Conservation (phyloP, 2,329 filamentous ascomycete genomes). For the Arthrinium phaeospermum region DNA sequence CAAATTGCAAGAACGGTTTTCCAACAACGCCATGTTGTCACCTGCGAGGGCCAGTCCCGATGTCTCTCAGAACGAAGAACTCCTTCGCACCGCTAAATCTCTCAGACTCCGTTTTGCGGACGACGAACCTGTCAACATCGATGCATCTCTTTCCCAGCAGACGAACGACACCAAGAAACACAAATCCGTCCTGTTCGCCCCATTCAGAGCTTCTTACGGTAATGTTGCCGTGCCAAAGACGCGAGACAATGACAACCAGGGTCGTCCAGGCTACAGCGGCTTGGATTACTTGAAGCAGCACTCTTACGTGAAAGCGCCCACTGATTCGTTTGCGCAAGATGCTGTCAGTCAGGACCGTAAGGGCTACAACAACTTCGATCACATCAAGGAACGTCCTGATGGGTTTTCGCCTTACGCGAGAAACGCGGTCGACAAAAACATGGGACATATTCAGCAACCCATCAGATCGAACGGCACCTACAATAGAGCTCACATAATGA, state of each 20-base stretch:
- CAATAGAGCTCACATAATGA: neutral
- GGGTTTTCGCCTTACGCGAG: neutral
- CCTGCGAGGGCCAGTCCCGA: neutral
- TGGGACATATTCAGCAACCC: neutral
- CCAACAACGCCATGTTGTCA: neutral
- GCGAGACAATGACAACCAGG: neutral
- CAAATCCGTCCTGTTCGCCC: conserved; percentile 27
- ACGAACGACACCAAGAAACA: conserved; percentile 26
- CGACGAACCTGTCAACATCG: conserved; percentile 25
- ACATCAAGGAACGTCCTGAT: neutral
- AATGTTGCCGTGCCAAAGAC: neutral
- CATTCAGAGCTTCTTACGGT: conserved; percentile 23
- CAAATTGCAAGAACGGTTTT: neutral
- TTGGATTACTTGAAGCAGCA: neutral
- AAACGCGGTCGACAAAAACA: neutral
- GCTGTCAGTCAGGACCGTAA: neutral
- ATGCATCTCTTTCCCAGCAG: conserved; percentile 18
- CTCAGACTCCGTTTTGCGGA: conserved; percentile 27
- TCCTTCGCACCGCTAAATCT: conserved; percentile 20
- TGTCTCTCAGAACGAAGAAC: neutral
- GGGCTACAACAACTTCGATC: neutral
- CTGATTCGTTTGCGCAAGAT: neutral
- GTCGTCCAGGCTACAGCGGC: neutral
- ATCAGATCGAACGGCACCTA: neutral
- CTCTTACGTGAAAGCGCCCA: neutral